Conservation (phyloP, 495 filamentous ascomycete genomes). For the Emericellopsis terricola region DNA sequence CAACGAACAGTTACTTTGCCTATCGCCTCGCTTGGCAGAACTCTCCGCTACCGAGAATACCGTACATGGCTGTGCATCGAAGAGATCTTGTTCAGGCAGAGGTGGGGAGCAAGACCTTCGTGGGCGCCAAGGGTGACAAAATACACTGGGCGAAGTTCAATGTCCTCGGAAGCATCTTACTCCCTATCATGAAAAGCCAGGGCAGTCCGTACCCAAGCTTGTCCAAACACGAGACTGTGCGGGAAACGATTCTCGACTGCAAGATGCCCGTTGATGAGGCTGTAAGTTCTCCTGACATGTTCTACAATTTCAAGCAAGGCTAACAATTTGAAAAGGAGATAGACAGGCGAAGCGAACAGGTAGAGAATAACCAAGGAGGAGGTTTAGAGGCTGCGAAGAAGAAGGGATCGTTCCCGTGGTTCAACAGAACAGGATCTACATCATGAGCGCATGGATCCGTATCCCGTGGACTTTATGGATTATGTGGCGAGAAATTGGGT, state of each 20-base stretch:
- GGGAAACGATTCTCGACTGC: constrained; percentile 54
- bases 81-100: constrained; percentile 82
- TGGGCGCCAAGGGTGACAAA: constrained; percentile 51
- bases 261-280: constrained; percentile 40
- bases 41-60: constrained; percentile 72
- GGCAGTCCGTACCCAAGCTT: constrained; percentile 63
- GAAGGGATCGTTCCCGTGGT: constrained; percentile 43
- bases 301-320: neutral
- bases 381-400: constrained; percentile 18
- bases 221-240: constrained; percentile 41
- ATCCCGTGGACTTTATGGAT: neutral
- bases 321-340: constrained; percentile 27
- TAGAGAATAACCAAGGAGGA: constrained; percentile 26
- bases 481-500: neutral
- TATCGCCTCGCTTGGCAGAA: constrained; percentile 97
- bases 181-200: constrained; percentile 82
- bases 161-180: constrained; percentile 79
- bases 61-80: constrained; percentile 81
- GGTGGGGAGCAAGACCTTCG: constrained; percentile 78
- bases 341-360: constrained; percentile 38
- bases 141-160: constrained; percentile 99
- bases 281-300: constrained; percentile 14
- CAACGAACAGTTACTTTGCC: constrained; percentile 76
- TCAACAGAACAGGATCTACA: constrained; percentile 17
- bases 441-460: neutral